Evolutionary conservation across 495 filamentous ascomycete species (phyloP).

Genomic region (Cercophora samala): DNA sequence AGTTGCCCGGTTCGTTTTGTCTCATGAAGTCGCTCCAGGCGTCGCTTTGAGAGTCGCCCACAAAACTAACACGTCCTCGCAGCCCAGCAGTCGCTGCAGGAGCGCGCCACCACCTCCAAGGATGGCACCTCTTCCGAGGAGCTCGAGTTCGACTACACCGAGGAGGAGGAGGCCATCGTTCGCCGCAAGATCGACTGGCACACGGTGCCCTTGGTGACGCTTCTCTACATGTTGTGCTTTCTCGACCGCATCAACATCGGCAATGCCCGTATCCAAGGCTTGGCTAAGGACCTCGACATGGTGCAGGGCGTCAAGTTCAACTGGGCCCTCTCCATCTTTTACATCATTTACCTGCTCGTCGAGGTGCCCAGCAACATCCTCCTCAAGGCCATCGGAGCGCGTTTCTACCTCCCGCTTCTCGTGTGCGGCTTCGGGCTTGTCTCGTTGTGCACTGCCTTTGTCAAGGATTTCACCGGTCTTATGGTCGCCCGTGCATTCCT

Average conservation of each 20-base stretch:
- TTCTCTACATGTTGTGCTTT: conserved; percentile 50
- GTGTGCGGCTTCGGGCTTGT: conserved; percentile 49
- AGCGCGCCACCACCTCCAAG: conserved; percentile 18
- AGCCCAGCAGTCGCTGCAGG: conserved; percentile 19
- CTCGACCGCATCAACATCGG: conserved; percentile 59
- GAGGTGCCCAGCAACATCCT: conserved; percentile 65
- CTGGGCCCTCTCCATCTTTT: conserved; percentile 58
- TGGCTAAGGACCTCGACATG: conserved; percentile 53
- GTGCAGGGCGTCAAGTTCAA: conserved; percentile 49
- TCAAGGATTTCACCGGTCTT: conserved; percentile 42
- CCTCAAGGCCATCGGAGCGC: conserved; percentile 57
- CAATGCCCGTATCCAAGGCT: conserved; percentile 61
- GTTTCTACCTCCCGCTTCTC: conserved; percentile 61
- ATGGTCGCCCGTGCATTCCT: conserved; percentile 42
- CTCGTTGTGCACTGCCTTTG: conserved; percentile 46
- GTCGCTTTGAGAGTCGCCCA: neutral
- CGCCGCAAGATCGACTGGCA: conserved; percentile 53
- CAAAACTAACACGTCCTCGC: neutral
- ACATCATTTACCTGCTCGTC: conserved; percentile 65
- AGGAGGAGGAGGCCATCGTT: conserved; percentile 48
- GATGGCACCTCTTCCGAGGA: conserved; percentile 22
- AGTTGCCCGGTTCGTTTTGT: neutral
- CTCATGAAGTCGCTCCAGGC: neutral
- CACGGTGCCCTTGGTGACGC: conserved; percentile 50
- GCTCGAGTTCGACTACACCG: conserved; percentile 43